Evolutionary conservation across 1,139 yeast species (phyloP), one percentile per base, ranked within the genome.

Genomic region (Candida pseudoviswanathii): DNA sequence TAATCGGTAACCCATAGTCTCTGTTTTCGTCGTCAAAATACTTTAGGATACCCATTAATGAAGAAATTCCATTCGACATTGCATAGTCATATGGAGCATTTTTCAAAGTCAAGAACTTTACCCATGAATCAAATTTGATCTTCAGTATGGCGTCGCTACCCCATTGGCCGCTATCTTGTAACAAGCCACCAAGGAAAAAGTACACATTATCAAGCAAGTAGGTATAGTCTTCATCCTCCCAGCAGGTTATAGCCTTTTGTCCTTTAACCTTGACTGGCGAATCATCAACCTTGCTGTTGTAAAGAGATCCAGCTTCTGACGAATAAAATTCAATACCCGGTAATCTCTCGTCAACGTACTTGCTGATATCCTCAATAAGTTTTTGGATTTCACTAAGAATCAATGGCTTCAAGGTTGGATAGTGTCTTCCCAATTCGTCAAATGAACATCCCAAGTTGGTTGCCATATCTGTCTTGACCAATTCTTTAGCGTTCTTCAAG

Each of bases 381-480:
- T 64, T 60, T 8, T 77, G 68, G 32, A 86, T 71, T 48, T 83
- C 81, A 4, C 72, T 66, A 47, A 82, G 68, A 34, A 92, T 82
- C 0, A 70, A 62, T 0, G 87, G 85, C 48, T 88, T 84, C 51
- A 91, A 73, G 1, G 78, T 80, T 1, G 96, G 86, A 59, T 89
- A 89, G 63, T 92, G 97, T 58, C 97, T 79, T 5, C 90, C 85
- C 46, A 92, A 70, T 57, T 89, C 96, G 61, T 92, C 97, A 58
- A 91, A 77, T 0, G 88, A 78, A 34, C 81, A 73, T 0, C 96
- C 97, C 29, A 89, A 64, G 49, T 70, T 76, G 22, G 75, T 74
- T 10, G 80, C 75, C 58, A 73, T 75, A 54, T 84, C 89, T 1
- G 69, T 55, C 29, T 63, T 62, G 5, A 69, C 64, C 49, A 73